A percentile compares a stretch with the other conserved stretches of the same genome.
Evolutionary conservation across 2,329 filamentous ascomycete species (phyloP).

Genomic region (Thelonectria blattea): DNA sequence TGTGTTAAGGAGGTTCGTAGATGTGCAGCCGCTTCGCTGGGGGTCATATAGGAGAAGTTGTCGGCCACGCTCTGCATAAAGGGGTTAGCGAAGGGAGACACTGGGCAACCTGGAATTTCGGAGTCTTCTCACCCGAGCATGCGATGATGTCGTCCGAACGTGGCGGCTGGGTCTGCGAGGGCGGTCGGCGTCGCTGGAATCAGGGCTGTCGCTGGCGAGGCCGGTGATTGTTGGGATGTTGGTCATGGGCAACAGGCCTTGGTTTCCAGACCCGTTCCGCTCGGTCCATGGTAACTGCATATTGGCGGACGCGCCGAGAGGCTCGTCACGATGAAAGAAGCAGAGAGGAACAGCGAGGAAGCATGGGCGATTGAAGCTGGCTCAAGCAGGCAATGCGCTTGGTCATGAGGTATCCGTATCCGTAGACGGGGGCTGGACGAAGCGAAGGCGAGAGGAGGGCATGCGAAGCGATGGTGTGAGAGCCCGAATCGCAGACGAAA

Average conservation of each 20-base stretch:
- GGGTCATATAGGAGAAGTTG: constrained; percentile 71
- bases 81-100: constrained; percentile 23
- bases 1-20: constrained; percentile 83
- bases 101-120: not conserved
- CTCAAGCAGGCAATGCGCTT: constrained; percentile 29
- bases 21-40: constrained; percentile 76
- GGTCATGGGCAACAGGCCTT: constrained; percentile 44
- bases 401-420: constrained; percentile 37
- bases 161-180: constrained; percentile 44
- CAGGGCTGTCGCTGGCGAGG: constrained; percentile 34
- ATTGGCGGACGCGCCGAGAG: constrained; percentile 30
- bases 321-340: constrained; percentile 27
- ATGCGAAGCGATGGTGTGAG: constrained; percentile 15
- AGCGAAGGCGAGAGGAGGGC: constrained; percentile 27
- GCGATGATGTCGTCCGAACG: constrained; percentile 58
- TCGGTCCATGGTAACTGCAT: constrained; percentile 50
- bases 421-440: constrained; percentile 10
- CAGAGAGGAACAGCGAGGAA: constrained; percentile 24
- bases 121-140: constrained; percentile 56
- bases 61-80: constrained; percentile 59
- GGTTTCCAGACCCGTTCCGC: constrained; percentile 40
- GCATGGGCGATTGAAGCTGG: constrained; percentile 29
- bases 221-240: constrained; percentile 44
- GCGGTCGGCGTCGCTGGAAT: constrained; percentile 36
- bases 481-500: not conserved